Evolutionary conservation across 1,284 basidiomycete genomes (phyloP).

Genomic region (Porphyrellus sp.): DNA sequence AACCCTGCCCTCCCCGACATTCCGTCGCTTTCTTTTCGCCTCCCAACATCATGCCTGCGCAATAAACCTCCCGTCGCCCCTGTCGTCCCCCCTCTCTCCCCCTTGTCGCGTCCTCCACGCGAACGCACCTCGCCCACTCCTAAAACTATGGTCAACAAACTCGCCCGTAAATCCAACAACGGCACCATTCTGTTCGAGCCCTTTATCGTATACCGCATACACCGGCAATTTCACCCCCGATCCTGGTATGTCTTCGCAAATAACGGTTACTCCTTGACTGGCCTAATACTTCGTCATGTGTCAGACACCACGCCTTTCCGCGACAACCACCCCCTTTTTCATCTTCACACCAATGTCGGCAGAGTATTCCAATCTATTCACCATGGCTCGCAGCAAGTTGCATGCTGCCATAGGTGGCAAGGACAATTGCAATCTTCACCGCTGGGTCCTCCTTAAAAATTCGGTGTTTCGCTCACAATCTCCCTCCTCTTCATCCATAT

Average conservation of each 20-base stretch:
- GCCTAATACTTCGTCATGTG: slow-evolving; percentile 13
- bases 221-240: slow-evolving; percentile 42
- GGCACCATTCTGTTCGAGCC: slow-evolving; percentile 82
- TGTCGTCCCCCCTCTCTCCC: slow-evolving; percentile 30
- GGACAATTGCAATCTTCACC: slow-evolving; percentile 72
- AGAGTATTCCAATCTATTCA: slow-evolving; percentile 48
- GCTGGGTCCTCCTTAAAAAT: slow-evolving; percentile 84
- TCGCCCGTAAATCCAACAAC: slow-evolving; percentile 73
- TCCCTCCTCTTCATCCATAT: slow-evolving; percentile 32
- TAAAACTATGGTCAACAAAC: slow-evolving; percentile 81
- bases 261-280: not conserved
- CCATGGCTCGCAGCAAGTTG: slow-evolving; percentile 72
- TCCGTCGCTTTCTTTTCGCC: slow-evolving; percentile 19
- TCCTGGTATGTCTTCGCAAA: slow-evolving; percentile 22
- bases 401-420: slow-evolving; percentile 56
- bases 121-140: slow-evolving; percentile 41
- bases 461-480: slow-evolving; percentile 59
- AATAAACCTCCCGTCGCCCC: slow-evolving; percentile 20
- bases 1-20: slow-evolving; percentile 12
- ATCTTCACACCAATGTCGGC: slow-evolving; percentile 43
- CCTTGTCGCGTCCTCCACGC: slow-evolving; percentile 20
- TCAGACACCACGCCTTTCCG: slow-evolving; percentile 18
- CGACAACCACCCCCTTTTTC: slow-evolving; percentile 18
- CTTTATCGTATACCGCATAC: slow-evolving; percentile 82
- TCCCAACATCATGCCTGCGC: slow-evolving; percentile 45